phyloP scores from a whole-genome alignment of 169 alveolate genomes.

The Plasmodium knowlesi region DNA sequence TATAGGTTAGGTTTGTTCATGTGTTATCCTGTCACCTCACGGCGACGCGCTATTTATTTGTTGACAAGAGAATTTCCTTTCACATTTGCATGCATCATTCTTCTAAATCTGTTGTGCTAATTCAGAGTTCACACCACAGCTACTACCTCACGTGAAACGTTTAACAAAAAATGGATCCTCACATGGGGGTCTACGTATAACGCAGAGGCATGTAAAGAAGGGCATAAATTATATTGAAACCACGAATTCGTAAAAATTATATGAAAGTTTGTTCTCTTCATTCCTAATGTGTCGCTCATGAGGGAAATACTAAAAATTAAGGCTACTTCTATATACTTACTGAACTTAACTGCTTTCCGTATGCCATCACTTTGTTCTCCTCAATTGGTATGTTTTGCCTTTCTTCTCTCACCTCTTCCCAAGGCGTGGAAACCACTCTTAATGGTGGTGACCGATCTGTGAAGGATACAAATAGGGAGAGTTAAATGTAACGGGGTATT shows the following conservation, averaged over 20 bases:
- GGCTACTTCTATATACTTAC: neutral
- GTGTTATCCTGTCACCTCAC: neutral
- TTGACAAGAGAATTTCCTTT: neutral
- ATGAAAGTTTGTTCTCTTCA: neutral
- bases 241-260: neutral
- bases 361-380: neutral
- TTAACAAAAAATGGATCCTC: neutral
- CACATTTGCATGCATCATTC: neutral
- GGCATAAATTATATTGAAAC: neutral
- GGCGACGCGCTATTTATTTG: neutral
- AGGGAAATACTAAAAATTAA: neutral
- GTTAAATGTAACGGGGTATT: neutral
- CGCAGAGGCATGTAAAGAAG: neutral
- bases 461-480: neutral
- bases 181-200: neutral
- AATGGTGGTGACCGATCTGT: slow-evolving; percentile 93
- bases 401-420: slow-evolving; percentile 93
- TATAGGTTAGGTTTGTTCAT: neutral
- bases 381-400: slow-evolving; percentile 85
- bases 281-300: neutral
- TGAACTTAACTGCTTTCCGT: neutral
- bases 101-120: neutral
- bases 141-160: neutral
- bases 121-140: neutral
- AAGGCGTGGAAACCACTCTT: slow-evolving; percentile 95